phyloP scores from a whole-genome alignment of 768 basidiomycete species.

The Phlegmacium glaucopus region DNA sequence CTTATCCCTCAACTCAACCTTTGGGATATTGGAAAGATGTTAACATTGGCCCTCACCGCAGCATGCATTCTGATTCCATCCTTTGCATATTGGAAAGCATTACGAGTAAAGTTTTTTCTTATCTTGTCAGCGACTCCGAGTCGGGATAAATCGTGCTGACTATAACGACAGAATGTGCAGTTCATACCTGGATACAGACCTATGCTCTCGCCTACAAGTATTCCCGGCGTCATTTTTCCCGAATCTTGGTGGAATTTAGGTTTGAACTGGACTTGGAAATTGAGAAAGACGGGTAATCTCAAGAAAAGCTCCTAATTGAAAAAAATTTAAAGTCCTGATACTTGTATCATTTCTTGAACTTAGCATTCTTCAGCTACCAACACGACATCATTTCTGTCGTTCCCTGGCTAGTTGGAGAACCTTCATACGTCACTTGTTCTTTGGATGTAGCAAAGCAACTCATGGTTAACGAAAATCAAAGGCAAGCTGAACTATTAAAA shows the following conservation, averaged over 20 bases:
- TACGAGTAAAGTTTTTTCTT: too few species aligned
- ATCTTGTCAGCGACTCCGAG: too few species aligned
- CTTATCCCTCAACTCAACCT: too few species aligned
- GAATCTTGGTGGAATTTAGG: conserved; percentile 5
- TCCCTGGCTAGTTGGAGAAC: conserved; percentile 14
- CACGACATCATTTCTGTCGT: conserved; percentile 23
- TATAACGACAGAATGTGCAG: background rate
- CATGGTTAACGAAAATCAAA: conserved; percentile 15
- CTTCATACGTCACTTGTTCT: conserved; percentile 18
- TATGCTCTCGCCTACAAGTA: conserved; percentile 2
- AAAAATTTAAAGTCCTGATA: too few species aligned
- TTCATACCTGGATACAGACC: conserved; percentile 5
- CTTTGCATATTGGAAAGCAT: too few species aligned
- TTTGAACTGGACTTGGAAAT: conserved; percentile 4
- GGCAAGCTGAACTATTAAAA: conserved; percentile 9
- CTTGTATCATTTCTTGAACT: too few species aligned
- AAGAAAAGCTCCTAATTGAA: too few species aligned
- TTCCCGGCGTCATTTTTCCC: conserved; percentile 2
- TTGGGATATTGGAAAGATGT: too few species aligned
- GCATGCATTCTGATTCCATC: too few species aligned
- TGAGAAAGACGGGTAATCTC: conserved; percentile 5
- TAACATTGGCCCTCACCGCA: too few species aligned
- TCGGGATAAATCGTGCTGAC: too few species aligned
- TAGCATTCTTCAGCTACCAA: conserved; percentile 21
- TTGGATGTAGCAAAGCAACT: conserved; percentile 21